Evolutionary conservation across 1,284 basidiomycete genomes (phyloP).

Genomic region (Hortiboletus rubellus): DNA sequence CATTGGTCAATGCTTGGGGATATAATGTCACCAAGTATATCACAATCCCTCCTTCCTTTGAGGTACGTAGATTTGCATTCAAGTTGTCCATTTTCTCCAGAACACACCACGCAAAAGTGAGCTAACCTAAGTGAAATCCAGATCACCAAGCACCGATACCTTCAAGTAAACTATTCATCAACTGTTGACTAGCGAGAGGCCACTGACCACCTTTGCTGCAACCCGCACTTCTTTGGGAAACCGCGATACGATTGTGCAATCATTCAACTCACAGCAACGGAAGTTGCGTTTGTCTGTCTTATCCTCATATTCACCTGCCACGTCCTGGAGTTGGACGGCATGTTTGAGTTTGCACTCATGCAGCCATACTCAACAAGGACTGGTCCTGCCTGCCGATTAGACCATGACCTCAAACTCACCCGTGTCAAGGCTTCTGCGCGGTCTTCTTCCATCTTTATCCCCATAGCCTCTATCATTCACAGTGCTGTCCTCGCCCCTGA

Average conservation of each 20-base stretch:
- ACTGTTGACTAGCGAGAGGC: neutral
- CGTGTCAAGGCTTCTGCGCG: neutral
- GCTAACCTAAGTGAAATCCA: too few species aligned
- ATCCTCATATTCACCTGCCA: neutral
- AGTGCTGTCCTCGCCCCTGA: neutral
- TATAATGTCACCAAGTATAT: neutral
- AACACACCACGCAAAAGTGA: too few species aligned
- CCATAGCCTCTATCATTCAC: neutral
- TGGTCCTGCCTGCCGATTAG: neutral
- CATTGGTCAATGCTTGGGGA: neutral
- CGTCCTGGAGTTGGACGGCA: neutral
- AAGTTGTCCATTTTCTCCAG: neutral
- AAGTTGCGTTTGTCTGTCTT: neutral
- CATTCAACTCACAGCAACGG: neutral
- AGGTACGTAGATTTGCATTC: neutral
- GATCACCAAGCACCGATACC: neutral
- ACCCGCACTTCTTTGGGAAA: neutral
- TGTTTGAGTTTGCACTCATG: conserved; percentile 1
- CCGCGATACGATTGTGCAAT: conserved; percentile 1
- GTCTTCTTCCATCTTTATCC: neutral
- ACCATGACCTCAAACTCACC: neutral
- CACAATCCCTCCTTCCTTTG: neutral
- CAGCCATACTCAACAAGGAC: neutral
- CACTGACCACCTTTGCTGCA: neutral
- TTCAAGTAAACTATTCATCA: neutral